phyloP scores from a whole-genome alignment of 2,329 filamentous ascomycete species.

The Clonostachys byssicola region DNA sequence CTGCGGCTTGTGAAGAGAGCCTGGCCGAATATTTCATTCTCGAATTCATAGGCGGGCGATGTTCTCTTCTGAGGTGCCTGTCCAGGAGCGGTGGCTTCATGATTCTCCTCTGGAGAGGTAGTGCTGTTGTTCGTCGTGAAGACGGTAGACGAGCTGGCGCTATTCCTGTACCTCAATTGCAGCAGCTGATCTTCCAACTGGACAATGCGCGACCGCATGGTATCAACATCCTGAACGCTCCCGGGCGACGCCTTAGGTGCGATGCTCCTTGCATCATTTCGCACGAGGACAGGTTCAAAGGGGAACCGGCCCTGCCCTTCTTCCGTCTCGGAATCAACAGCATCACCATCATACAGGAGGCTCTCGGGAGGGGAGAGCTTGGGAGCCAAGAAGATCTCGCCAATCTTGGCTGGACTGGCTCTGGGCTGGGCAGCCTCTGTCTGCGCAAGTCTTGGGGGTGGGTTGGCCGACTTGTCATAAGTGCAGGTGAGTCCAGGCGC shows the following conservation, averaged over 20 bases:
- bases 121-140: not conserved
- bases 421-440: constrained; percentile 17
- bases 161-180: not conserved
- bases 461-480: constrained; percentile 26
- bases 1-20: not conserved
- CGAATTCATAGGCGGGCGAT: not conserved
- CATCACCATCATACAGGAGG: not conserved
- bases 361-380: no score
- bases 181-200: constrained; percentile 38
- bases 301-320: not conserved
- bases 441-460: constrained; percentile 8
- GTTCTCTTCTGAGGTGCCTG: no score
- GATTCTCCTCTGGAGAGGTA: not conserved
- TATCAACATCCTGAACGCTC: not conserved
- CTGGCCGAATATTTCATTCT: not conserved
- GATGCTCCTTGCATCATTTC: not conserved
- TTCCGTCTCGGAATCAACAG: not conserved
- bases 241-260: constrained; percentile 18
- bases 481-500: constrained; percentile 45
- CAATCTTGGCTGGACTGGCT: constrained; percentile 9
- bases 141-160: not conserved
- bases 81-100: not conserved
- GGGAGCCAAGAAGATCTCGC: no score
- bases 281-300: not conserved
- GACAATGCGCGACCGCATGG: constrained; percentile 19